Percentiles rank a stretch among this genome's conserved stretches.
Evolutionary conservation across 495 filamentous ascomycete genomes (phyloP).

Genomic region (Neurospora africana): DNA sequence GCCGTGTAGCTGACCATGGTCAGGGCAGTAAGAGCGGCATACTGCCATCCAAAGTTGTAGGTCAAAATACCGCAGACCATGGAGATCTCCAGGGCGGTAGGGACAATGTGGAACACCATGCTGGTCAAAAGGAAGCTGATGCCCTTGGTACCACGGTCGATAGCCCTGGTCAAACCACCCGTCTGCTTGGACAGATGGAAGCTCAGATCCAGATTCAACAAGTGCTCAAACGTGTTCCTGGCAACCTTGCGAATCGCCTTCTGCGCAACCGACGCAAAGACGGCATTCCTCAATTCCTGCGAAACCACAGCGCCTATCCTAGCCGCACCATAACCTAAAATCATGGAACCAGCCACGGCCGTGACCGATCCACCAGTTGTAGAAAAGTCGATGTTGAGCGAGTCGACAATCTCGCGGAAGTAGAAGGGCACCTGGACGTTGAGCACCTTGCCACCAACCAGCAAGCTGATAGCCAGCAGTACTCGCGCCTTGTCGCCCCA

Average conservation of each 20-base stretch:
- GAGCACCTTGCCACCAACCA: conserved; percentile 86
- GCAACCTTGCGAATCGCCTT: conserved; percentile 91
- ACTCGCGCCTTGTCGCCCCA: conserved; percentile 76
- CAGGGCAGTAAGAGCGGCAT: conserved; percentile 78
- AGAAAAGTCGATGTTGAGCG: conserved; percentile 90
- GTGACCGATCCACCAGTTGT: conserved; percentile 73
- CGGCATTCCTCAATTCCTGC: conserved; percentile 86
- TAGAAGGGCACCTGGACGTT: conserved; percentile 98
- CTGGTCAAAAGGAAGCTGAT: conserved; percentile 94
- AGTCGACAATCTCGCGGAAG: conserved; percentile 94
- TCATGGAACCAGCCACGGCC: conserved; percentile 83
- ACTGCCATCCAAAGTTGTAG: conserved; percentile 85
- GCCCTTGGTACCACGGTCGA: conserved; percentile 93
- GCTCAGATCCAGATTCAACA: conserved; percentile 78
- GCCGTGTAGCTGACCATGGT: conserved; percentile 92
- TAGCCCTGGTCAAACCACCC: conserved; percentile 84
- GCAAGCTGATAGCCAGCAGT: conserved; percentile 62
- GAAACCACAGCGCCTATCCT: conserved; percentile 79
- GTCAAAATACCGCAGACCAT: conserved; percentile 92
- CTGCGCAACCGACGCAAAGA: conserved; percentile 94
- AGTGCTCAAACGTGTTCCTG: conserved; percentile 81
- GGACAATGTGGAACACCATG: conserved; percentile 97
- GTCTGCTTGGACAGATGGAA: conserved; percentile 94
- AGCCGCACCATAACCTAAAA: conserved; percentile 81
- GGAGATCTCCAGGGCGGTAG: conserved; percentile 84